Base-by-base conservation (phyloP, 2,329 filamentous ascomycete species). In the Alternaria infectoria region DNA sequence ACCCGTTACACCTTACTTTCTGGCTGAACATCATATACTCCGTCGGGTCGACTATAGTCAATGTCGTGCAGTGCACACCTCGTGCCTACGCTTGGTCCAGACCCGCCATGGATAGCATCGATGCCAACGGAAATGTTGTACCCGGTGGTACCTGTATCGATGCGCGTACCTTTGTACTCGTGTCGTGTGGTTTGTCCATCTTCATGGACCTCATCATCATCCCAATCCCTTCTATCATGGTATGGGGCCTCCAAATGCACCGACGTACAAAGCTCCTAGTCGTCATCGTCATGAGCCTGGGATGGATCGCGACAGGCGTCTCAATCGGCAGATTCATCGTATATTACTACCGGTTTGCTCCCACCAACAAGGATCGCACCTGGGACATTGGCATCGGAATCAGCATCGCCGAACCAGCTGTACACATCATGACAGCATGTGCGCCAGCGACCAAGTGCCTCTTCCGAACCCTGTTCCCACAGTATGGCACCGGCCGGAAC, bases 341-440 rank as follows among this genome's bases (percentile, higher is more conserved):
- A 19, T 81, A 82, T 69, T 72, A 77, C 45, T 78, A 81, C 70
- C 76, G 81, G 30, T 77, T 80, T 49, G 69, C 70, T 6, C 75
- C 76, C 12, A 75, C 74, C 3, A 69, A 77, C 43, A 65, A 70
- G 17, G 78, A 80, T 50, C 73, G 72, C 2, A 75, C 74, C 62
- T 72, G 75, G 66, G 61, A 77, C 43, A 80, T 83, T 32, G 78
- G 77, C 12, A 59, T 81, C 11, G 73, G 80, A 36, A 79, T 79
- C 45, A 74, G 78, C 13, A 73, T 77, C 32, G 74, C 80, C 26
- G 82, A 84, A 67, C 70, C 81, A 6, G 76, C 77, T 30, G 68
- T 83, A 0, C 86, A 84, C 54, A 85, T 88, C 65, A 78, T 86
- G 46, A 85, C 84, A 0, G 85, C 85, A 7, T 86, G 84, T 65